A percentile compares a stretch with the other conserved stretches of the same genome.
phyloP scores from a whole-genome alignment of 371 early-diverging fungal species.

The Mucor saturninus region DNA sequence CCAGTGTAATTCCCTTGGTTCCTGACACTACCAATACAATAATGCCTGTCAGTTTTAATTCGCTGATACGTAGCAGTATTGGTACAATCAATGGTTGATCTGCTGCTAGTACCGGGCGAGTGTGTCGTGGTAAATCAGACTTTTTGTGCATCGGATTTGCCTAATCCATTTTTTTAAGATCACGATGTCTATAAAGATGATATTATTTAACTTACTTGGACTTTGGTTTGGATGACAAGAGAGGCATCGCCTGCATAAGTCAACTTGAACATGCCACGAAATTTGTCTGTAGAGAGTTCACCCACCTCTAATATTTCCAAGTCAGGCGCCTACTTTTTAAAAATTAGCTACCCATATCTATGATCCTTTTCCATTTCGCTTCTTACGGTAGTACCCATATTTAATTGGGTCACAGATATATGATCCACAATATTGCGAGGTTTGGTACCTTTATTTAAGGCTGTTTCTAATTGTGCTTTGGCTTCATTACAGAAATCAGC shows the following conservation, averaged over 20 bases:
- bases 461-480: conserved; percentile 79
- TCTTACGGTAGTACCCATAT: conserved; percentile 93
- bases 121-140: conserved; percentile 64
- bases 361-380: background rate
- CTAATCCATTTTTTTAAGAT: conserved; percentile 15
- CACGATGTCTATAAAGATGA: background rate
- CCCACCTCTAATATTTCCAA: conserved; percentile 97
- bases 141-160: conserved; percentile 81
- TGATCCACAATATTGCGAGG: conserved; percentile 90
- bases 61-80: conserved; percentile 89
- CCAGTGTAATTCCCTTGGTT: conserved; percentile 90
- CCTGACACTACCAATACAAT: conserved; percentile 91
- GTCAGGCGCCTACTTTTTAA: conserved; percentile 80
- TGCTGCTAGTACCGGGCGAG: conserved; percentile 83
- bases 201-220: conserved; percentile 59
- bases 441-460: conserved; percentile 91
- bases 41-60: conserved; percentile 89
- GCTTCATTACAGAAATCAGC: conserved; percentile 83
- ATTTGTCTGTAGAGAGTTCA: conserved; percentile 90
- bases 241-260: conserved; percentile 93
- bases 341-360: background rate
- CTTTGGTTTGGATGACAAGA: conserved; percentile 91
- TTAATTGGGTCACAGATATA: conserved; percentile 87
- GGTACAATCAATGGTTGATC: conserved; percentile 94
- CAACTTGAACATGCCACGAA: conserved; percentile 94